A percentile compares a stretch with the other conserved stretches of the same genome.
These are phyloP conservation scores for Rhodotorula sp. DNA, from an alignment of 1,284 basidiomycete species.

Conservation along the genomic window DNA sequence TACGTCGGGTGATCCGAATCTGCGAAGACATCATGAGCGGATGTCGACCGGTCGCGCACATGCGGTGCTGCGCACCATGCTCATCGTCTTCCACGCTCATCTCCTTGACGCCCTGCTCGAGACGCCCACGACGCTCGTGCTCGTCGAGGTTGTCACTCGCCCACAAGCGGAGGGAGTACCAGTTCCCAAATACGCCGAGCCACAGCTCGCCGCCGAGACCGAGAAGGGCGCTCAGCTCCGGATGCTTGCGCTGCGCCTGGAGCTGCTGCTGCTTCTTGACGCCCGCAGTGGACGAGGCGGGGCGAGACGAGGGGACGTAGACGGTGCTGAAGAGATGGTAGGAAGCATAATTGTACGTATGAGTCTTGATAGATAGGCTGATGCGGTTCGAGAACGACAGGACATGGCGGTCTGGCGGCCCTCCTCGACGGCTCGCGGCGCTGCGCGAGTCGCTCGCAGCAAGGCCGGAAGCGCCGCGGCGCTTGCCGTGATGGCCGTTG, in stretches of 20 bases:
- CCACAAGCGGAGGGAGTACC: constrained; percentile 41
- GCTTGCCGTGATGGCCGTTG: background rate
- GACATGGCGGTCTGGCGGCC: constrained; percentile 32
- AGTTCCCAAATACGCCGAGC: constrained; percentile 44
- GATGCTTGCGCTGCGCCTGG: constrained; percentile 21
- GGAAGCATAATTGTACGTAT: constrained; percentile 81
- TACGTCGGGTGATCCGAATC: constrained; percentile 1
- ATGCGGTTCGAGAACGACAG: constrained; percentile 78
- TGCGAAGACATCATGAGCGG: background rate
- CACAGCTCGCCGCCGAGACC: constrained; percentile 33
- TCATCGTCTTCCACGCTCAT: constrained; percentile 37
- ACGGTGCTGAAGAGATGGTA: constrained; percentile 85
- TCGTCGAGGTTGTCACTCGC: constrained; percentile 30
- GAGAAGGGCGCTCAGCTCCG: constrained; percentile 22
- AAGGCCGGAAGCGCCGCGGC: background rate
- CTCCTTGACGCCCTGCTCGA: constrained; percentile 32
- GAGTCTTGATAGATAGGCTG: constrained; percentile 86
- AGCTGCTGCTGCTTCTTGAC: constrained; percentile 19
- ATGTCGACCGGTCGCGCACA: too few relatives aligned
- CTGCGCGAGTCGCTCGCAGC: background rate
- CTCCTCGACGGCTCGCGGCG: background rate
- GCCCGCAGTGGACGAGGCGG: constrained; percentile 1
- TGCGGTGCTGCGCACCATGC: constrained; percentile 20
- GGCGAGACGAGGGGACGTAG: constrained; percentile 52
- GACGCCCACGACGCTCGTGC: constrained; percentile 33